These are phyloP conservation scores for Zygosaccharomyces bailii DNA, from an alignment of 805 yeast genomes.

Conservation along the genomic window DNA sequence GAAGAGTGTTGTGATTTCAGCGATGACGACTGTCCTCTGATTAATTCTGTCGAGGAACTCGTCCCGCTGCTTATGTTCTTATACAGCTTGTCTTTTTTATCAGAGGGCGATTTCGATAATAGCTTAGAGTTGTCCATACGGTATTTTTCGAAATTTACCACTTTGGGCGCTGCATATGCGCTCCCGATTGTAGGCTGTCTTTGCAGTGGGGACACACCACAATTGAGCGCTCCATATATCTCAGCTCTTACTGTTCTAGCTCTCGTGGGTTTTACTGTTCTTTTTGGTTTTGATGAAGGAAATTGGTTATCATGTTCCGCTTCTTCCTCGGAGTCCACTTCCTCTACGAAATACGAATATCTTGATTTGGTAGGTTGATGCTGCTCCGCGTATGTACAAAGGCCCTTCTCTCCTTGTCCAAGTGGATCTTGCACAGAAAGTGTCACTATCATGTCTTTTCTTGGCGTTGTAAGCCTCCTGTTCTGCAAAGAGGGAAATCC, in stretches of 20 bases:
- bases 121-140: slow-evolving; percentile 15
- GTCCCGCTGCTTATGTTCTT: slow-evolving; percentile 15
- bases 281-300: background rate
- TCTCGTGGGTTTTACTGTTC: background rate
- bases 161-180: slow-evolving; percentile 6
- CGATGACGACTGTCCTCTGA: background rate
- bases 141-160: slow-evolving; percentile 21
- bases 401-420: slow-evolving; percentile 17
- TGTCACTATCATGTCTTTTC: slow-evolving; percentile 3
- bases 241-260: slow-evolving; percentile 5
- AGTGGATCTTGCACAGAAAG: slow-evolving; percentile 4
- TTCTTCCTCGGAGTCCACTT: slow-evolving; percentile 15
- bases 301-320: background rate
- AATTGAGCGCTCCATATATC: slow-evolving; percentile 5
- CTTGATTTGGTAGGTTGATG: slow-evolving; percentile 29
- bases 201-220: slow-evolving; percentile 4
- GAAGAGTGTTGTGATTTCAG: slow-evolving; percentile 2
- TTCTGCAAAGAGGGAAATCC: slow-evolving; percentile 32
- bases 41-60: slow-evolving; percentile 16
- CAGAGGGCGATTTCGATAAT: slow-evolving; percentile 6
- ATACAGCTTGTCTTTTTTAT: slow-evolving; percentile 7
- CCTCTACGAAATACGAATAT: slow-evolving; percentile 36
- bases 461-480: slow-evolving; percentile 1
- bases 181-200: background rate
- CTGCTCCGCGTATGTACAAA: slow-evolving; percentile 29